phyloP scores from a whole-genome alignment of 257 asterid species.

The Solanum chilense region DNA sequence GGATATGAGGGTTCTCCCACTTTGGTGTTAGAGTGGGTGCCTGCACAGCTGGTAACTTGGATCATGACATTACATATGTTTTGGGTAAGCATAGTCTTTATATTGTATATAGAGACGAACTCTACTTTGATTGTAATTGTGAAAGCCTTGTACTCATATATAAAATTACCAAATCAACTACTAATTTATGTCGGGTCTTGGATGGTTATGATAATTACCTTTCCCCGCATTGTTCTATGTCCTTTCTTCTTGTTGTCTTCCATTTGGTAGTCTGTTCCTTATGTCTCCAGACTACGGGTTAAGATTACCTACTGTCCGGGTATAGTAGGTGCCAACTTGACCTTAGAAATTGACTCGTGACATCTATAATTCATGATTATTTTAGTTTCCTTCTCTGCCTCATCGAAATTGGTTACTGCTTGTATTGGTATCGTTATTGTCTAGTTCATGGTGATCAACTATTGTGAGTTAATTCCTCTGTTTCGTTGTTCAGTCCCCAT shows the following conservation, averaged over 20 bases:
- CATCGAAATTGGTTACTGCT: background rate
- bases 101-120: background rate
- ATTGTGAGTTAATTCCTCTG: background rate
- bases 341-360: background rate
- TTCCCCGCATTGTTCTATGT: background rate
- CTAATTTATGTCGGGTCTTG: background rate
- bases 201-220: background rate
- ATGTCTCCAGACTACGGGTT: background rate
- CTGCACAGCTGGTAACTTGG: accelerated
- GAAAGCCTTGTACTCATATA: background rate
- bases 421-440: background rate
- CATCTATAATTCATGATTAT: background rate
- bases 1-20: too few relatives aligned
- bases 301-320: background rate
- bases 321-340: background rate
- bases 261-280: background rate
- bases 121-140: background rate
- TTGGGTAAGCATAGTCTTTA: background rate
- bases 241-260: background rate
- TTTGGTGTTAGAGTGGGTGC: too few relatives aligned
- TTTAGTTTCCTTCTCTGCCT: too few relatives aligned
- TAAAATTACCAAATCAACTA: background rate
- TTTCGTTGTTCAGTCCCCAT: background rate
- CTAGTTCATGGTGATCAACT: background rate
- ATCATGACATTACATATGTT: too few relatives aligned